Conservation (phyloP, 2,329 filamentous ascomycete species). For the Helotiales sp. region DNA sequence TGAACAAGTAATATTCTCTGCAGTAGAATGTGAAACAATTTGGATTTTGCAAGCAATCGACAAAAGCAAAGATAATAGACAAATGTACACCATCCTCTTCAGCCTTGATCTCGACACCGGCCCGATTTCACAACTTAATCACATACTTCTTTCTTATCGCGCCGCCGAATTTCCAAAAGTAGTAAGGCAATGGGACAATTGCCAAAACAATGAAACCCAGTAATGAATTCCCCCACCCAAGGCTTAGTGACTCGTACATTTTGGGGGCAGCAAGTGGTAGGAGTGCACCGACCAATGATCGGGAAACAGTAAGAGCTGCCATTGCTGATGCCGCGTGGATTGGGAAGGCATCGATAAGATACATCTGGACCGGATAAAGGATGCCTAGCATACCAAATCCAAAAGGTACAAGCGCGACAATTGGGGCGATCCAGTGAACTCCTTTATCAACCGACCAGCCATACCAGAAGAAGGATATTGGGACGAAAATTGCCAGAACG, state of each 20-base stretch:
- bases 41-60: too few species aligned
- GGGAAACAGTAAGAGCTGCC: constrained; percentile 39
- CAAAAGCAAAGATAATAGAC: too few species aligned
- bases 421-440: constrained; percentile 44
- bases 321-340: constrained; percentile 41
- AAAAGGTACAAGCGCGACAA: constrained; percentile 42
- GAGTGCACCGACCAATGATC: constrained; percentile 48
- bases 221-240: constrained; percentile 49
- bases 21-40: too few species aligned
- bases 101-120: too few species aligned
- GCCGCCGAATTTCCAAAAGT: background rate
- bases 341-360: constrained; percentile 45
- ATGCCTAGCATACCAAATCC: constrained; percentile 46
- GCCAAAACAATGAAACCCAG: constrained; percentile 49
- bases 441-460: constrained; percentile 44
- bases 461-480: constrained; percentile 49
- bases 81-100: too few species aligned
- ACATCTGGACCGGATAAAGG: constrained; percentile 44
- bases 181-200: constrained; percentile 45
- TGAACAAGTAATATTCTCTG: too few species aligned
- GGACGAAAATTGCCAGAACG: constrained; percentile 41
- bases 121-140: too few species aligned
- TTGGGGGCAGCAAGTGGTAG: constrained; percentile 50
- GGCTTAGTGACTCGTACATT: constrained; percentile 43
- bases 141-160: too few species aligned